Percentiles rank a stretch among this genome's conserved stretches.
phyloP scores from a whole-genome alignment of 2,329 filamentous ascomycete species.

The Ophiostoma triangulosporum region DNA sequence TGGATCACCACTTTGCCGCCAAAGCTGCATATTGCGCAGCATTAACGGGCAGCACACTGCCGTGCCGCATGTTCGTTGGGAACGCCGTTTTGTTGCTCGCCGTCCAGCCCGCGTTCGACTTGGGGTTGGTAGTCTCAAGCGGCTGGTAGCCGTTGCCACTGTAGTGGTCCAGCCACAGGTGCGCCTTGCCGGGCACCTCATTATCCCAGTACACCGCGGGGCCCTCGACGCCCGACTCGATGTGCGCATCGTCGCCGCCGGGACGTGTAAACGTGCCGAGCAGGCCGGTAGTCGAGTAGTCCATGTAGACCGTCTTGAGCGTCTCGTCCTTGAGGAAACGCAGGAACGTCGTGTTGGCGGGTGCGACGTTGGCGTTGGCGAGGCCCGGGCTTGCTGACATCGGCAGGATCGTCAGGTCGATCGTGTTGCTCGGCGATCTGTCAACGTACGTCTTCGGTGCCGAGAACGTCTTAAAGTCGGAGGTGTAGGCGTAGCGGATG shows the following conservation, averaged over 20 bases:
- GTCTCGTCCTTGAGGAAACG: slow-evolving; percentile 44
- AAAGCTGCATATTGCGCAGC: slow-evolving; percentile 29
- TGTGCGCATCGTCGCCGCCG: slow-evolving; percentile 28
- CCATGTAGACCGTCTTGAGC: slow-evolving; percentile 36
- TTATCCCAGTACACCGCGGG: slow-evolving; percentile 33
- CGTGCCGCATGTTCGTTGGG: slow-evolving; percentile 36
- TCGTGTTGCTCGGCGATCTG: slow-evolving; percentile 32
- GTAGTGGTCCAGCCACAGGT: slow-evolving; percentile 37
- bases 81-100: slow-evolving; percentile 28
- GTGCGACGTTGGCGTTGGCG: neutral
- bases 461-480: slow-evolving; percentile 39
- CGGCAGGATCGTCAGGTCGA: slow-evolving; percentile 43
- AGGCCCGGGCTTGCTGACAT: slow-evolving; percentile 21
- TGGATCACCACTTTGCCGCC: slow-evolving; percentile 21
- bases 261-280: slow-evolving; percentile 39
- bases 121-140: slow-evolving; percentile 31
- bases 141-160: slow-evolving; percentile 34
- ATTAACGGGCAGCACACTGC: slow-evolving; percentile 35
- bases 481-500: slow-evolving; percentile 42
- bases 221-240: slow-evolving; percentile 30
- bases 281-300: slow-evolving; percentile 32
- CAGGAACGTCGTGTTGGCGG: slow-evolving; percentile 24
- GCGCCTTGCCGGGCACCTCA: slow-evolving; percentile 23
- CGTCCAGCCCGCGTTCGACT: slow-evolving; percentile 30
- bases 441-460: slow-evolving; percentile 37